Evolutionary conservation across 768 basidiomycete species (phyloP).

Genomic region (Serendipita sp.): DNA sequence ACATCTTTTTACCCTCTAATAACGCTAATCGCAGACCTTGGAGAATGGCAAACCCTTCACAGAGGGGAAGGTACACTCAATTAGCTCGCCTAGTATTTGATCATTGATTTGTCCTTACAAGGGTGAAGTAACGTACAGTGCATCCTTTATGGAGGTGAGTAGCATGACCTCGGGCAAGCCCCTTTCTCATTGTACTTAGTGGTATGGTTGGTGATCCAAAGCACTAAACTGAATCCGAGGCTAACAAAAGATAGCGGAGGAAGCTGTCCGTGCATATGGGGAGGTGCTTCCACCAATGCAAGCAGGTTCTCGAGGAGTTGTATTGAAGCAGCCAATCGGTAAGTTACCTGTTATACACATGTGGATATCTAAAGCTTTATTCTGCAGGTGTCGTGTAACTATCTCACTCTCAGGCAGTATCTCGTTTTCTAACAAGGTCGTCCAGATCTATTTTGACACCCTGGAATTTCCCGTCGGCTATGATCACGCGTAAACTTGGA

Average conservation of each 20-base stretch:
- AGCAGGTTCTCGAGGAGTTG: slow-evolving; percentile 59
- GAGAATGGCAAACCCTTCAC: slow-evolving; percentile 90
- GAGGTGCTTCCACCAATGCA: slow-evolving; percentile 72
- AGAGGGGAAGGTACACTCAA: slow-evolving; percentile 56
- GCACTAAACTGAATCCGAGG: not conserved
- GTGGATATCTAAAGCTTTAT: not conserved
- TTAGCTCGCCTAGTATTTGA: not conserved
- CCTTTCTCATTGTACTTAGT: slow-evolving; percentile 28
- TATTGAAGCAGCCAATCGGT: slow-evolving; percentile 89
- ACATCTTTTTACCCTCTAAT: slow-evolving; percentile 1
- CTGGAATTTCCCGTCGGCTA: slow-evolving; percentile 92
- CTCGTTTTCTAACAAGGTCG: not conserved
- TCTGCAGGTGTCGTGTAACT: slow-evolving; percentile 33
- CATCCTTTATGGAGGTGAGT: slow-evolving; percentile 67
- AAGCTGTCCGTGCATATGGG: slow-evolving; percentile 85
- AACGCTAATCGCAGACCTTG: slow-evolving; percentile 40
- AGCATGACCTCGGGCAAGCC: slow-evolving; percentile 16
- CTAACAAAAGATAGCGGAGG: slow-evolving; percentile 46
- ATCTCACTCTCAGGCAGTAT: not conserved
- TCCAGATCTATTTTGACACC: slow-evolving; percentile 62
- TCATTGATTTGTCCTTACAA: slow-evolving; percentile 17
- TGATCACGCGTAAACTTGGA: slow-evolving; percentile 80
- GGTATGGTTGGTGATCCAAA: slow-evolving; percentile 50
- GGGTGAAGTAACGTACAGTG: slow-evolving; percentile 75
- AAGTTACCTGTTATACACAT: slow-evolving; percentile 16